These are phyloP conservation scores for Aspergillus olivimuriae DNA, from an alignment of 495 filamentous ascomycete species.

Conservation along the genomic window DNA sequence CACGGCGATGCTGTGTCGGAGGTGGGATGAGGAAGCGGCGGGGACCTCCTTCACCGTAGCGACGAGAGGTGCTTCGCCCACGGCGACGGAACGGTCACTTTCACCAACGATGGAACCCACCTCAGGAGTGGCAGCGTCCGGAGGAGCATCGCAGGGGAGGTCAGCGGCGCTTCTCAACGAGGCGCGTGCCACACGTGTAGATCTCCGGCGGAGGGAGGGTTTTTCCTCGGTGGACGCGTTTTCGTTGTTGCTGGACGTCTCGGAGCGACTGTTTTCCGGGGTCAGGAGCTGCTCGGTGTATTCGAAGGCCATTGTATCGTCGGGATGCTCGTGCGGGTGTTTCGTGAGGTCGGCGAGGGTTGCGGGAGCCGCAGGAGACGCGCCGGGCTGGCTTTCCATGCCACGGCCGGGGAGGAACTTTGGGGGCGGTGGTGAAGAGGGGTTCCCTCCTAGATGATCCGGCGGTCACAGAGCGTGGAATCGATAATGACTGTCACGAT, in stretches of 20 bases:
- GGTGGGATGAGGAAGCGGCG: slow-evolving; percentile 28
- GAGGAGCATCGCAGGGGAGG: slow-evolving; percentile 18
- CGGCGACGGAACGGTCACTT: slow-evolving; percentile 33
- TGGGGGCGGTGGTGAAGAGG: too few species aligned
- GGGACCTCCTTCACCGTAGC: slow-evolving; percentile 29
- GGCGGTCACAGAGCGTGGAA: too few species aligned
- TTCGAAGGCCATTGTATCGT: slow-evolving; percentile 35
- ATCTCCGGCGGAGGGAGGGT: slow-evolving; percentile 28
- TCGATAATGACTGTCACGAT: too few species aligned
- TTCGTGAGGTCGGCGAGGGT: slow-evolving; percentile 26
- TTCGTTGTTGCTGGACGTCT: slow-evolving; percentile 45
- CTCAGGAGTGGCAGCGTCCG: slow-evolving; percentile 8
- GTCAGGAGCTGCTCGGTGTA: slow-evolving; percentile 41
- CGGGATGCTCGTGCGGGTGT: slow-evolving; percentile 22
- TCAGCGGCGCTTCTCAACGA: slow-evolving; percentile 28
- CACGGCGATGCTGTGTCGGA: slow-evolving; percentile 39
- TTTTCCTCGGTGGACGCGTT: slow-evolving; percentile 39
- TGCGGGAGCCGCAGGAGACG: slow-evolving; percentile 30
- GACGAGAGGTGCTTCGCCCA: too few species aligned
- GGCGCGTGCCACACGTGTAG: slow-evolving; percentile 39
- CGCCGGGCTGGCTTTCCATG: slow-evolving; percentile 18
- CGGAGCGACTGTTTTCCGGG: slow-evolving; percentile 43
- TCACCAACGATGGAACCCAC: slow-evolving; percentile 12
- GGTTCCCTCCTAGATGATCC: too few species aligned
- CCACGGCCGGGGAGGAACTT: background rate